Base-by-base conservation (phyloP, 2,329 filamentous ascomycete genomes). In the Passalora sequoiae region DNA sequence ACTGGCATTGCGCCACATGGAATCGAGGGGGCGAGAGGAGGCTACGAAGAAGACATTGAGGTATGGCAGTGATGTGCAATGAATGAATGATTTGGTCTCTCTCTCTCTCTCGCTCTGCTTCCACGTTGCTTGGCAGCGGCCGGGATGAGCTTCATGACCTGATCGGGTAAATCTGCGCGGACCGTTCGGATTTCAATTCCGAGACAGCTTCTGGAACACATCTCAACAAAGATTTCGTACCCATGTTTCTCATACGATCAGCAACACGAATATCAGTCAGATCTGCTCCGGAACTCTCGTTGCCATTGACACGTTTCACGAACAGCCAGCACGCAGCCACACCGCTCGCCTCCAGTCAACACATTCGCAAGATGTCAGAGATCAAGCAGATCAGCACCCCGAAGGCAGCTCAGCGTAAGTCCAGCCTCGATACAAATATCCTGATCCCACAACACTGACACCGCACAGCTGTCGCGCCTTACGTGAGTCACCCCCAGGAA, bases 381-480 rank as follows among this genome's bases (percentile, higher is more conserved):
- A 66, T 71, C 41, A 68, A 69, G 62, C 66, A 68, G 47, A 60
- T 70, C 38, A 58, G 63, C 48, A 68, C 67, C 6, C 58, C 60
- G 25, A 63, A 69, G 49, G 69, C 68, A 8, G 66, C 63, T 47
- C 66, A 68, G 44, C 66, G 68, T 71, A 61, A 55, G 66, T 62
- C 25, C 22, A 19, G 6, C n/a, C 9, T 19, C 21, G 30, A 19
- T 15, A 9, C 30, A 16, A 20, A 30, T 17, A 8, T 5, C 35
- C 15, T 27, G 20, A n/a, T 24, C 2, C 4, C n/a, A 1, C 19
- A 13, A 10, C 24, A 16, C 41, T 38, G 41, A 44, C 16, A 12
- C 9, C 16, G 4, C 16, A 3, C 44, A 70, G 67, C 66, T 60
- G 66, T 65, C 38, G 66, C 65, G 25, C 65, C 66, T 44, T 70